Evolutionary conservation across 805 yeast genomes (phyloP).

Genomic region (Scheffersomyces ergatensis): DNA sequence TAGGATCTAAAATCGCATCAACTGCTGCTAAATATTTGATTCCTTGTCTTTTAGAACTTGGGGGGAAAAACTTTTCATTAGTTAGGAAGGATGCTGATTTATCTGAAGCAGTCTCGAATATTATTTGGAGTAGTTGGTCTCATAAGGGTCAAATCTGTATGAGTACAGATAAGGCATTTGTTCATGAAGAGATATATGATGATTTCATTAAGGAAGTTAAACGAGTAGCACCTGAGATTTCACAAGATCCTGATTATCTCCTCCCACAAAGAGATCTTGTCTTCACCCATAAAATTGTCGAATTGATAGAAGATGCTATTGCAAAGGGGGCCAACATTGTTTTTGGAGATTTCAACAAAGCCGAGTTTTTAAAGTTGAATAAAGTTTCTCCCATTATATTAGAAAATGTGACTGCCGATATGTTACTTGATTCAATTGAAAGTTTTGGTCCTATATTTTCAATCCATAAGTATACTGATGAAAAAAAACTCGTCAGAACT

Average conservation of each 20-base stretch:
- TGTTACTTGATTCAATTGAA: constrained; percentile 29
- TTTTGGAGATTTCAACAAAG: constrained; percentile 13
- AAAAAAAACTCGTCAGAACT: constrained; percentile 13
- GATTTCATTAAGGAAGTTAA: constrained; percentile 18
- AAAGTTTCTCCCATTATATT: constrained; percentile 28
- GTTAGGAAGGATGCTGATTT: constrained; percentile 33
- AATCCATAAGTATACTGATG: constrained; percentile 21
- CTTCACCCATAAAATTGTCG: constrained; percentile 17
- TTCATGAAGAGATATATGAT: constrained; percentile 34
- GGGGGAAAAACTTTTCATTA: constrained; percentile 42
- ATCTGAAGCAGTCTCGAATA: constrained; percentile 22
- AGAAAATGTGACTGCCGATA: constrained; percentile 23
- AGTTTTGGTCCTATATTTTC: constrained; percentile 44
- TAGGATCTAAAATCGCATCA: constrained; percentile 35
- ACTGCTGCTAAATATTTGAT: constrained; percentile 36
- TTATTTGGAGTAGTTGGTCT: constrained; percentile 35
- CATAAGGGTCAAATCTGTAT: constrained; percentile 50
- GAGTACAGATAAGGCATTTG: constrained; percentile 38
- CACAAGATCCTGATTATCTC: constrained; percentile 14
- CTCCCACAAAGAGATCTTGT: constrained; percentile 27
- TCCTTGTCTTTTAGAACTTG: constrained; percentile 43
- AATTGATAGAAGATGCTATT: constrained; percentile 36
- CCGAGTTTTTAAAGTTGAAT: constrained; percentile 1
- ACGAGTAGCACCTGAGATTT: constrained; percentile 11
- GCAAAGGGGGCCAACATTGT: constrained; percentile 34